Conservation (phyloP, 2,329 filamentous ascomycete species). For the Dactylonectria macrodidyma region DNA sequence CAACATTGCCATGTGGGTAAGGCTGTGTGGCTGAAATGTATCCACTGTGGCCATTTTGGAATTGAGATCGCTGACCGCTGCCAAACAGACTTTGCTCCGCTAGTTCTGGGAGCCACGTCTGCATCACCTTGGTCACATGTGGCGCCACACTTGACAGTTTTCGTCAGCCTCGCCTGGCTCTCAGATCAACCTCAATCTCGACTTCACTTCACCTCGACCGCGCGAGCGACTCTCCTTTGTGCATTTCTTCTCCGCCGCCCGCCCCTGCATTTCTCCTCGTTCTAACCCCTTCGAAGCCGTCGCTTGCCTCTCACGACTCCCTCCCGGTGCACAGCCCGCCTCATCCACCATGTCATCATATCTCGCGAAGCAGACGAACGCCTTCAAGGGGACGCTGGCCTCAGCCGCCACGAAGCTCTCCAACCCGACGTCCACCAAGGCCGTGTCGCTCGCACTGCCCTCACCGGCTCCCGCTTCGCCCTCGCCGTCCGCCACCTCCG, state of each 20-base stretch:
- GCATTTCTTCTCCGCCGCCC: conserved; percentile 25
- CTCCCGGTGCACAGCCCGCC: conserved; percentile 28
- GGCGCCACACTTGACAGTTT: conserved; percentile 35
- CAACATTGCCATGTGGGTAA: conserved; percentile 7
- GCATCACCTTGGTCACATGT: conserved; percentile 6
- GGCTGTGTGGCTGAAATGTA: conserved; percentile 17
- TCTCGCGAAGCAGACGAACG: conserved; percentile 76
- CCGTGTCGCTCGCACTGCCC: conserved; percentile 45
- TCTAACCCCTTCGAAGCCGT: conserved; percentile 11
- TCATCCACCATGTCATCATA: conserved; percentile 69
- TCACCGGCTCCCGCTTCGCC: conserved; percentile 73
- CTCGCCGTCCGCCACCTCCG: conserved; percentile 71
- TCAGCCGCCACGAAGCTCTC: conserved; percentile 76
- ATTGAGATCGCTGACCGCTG: not conserved
- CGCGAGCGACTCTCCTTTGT: conserved; percentile 27
- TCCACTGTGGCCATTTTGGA: not conserved
- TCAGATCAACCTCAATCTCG: conserved; percentile 44
- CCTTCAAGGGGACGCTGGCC: conserved; percentile 73
- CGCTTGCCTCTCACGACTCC: conserved; percentile 10
- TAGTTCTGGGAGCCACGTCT: not conserved
- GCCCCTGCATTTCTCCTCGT: not conserved
- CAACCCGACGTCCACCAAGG: conserved; percentile 59
- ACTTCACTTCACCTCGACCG: conserved; percentile 28
- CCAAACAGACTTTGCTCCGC: not conserved
- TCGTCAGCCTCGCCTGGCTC: conserved; percentile 42